These are phyloP conservation scores for Tilletia walkeri DNA, from an alignment of 1,284 basidiomycete genomes.

Conservation along the genomic window DNA sequence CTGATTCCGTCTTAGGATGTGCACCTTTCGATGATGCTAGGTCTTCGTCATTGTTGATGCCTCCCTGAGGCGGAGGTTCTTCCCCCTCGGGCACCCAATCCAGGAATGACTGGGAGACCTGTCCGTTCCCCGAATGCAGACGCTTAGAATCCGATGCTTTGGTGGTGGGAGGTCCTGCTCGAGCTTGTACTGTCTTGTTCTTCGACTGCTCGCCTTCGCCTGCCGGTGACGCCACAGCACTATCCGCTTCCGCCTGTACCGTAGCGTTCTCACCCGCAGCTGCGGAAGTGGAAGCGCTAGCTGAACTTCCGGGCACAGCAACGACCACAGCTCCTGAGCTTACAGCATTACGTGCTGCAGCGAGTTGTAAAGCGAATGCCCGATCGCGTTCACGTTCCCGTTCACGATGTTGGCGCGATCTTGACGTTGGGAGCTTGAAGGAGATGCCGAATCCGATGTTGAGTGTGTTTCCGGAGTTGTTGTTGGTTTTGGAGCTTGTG, in stretches of 20 bases:
- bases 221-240: neutral
- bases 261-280: neutral
- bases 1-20: too few species aligned
- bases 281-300: neutral
- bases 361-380: neutral
- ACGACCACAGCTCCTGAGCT: neutral
- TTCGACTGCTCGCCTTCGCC: too few species aligned
- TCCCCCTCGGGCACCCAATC: neutral
- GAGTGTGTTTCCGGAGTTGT: neutral
- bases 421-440: neutral
- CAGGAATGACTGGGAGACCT: neutral
- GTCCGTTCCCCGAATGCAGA: neutral
- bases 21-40: too few species aligned
- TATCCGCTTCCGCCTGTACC: neutral
- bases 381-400: neutral
- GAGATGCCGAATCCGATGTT: conserved; percentile 5
- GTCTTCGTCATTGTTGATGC: too few species aligned
- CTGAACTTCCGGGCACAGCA: conserved; percentile 3
- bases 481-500: neutral
- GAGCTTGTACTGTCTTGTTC: too few species aligned
- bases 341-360: neutral
- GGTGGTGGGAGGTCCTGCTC: too few species aligned
- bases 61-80: too few species aligned
- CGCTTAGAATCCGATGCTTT: too few species aligned
- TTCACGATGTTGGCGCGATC: neutral